phyloP scores from a whole-genome alignment of 2,329 filamentous ascomycete species.

The Colletotrichum navitas region DNA sequence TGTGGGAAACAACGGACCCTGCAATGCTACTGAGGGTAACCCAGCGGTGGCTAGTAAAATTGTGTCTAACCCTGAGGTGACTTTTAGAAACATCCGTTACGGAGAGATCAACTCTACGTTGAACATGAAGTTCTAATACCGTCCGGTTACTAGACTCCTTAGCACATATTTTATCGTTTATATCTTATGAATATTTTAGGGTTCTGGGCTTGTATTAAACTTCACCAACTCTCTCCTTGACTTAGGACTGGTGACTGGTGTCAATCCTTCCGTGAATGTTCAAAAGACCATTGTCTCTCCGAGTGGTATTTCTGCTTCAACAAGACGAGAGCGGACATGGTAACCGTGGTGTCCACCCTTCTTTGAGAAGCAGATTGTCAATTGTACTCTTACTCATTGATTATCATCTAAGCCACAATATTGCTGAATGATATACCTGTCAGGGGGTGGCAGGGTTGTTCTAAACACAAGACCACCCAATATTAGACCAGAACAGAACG shows the following conservation, averaged over 20 bases:
- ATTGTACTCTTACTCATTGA: too few species aligned
- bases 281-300: background rate
- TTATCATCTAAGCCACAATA: too few species aligned
- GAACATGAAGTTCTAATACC: constrained; percentile 11
- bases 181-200: accelerated
- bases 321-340: too few species aligned
- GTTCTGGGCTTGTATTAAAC: accelerated
- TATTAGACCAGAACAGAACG: too few species aligned
- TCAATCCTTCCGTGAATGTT: too few species aligned
- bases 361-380: too few species aligned
- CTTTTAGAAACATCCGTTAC: constrained; percentile 68
- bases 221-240: background rate
- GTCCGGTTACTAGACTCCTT: background rate
- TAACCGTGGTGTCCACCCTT: too few species aligned
- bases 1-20: constrained; percentile 63
- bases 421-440: too few species aligned
- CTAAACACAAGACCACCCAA: too few species aligned
- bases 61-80: constrained; percentile 62
- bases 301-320: background rate
- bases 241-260: background rate
- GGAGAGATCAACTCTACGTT: constrained; percentile 62
- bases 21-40: constrained; percentile 65
- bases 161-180: background rate
- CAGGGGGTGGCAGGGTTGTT: too few species aligned
- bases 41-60: constrained; percentile 60